Evolutionary conservation across 148 eudicot genomes (phyloP).

Genomic region (Fagopyrum tataricum): DNA sequence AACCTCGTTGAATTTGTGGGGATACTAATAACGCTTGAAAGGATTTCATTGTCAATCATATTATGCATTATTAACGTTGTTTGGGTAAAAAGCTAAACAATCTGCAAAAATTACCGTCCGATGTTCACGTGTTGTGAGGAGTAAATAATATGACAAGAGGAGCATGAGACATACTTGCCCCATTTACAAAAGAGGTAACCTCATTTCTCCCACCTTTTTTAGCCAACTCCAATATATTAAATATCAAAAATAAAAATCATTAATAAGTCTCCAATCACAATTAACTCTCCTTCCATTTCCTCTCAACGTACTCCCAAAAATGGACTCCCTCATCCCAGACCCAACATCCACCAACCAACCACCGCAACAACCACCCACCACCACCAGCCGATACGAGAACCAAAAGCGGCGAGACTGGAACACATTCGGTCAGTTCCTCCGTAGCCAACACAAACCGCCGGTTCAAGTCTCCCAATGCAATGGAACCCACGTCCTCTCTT

Average conservation of each 20-base stretch:
- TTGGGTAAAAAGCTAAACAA: too few species aligned
- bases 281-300: background rate
- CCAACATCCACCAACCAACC: constrained; percentile 10
- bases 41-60: too few species aligned
- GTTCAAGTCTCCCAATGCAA: constrained; percentile 48
- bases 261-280: background rate
- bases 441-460: constrained; percentile 51
- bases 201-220: background rate
- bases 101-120: background rate
- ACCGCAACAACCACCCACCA: background rate
- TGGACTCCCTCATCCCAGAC: background rate
- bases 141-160: background rate
- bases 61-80: too few species aligned
- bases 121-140: background rate
- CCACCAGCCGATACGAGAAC: constrained; percentile 55
- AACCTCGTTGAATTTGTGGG: too few species aligned
- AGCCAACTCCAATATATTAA: background rate
- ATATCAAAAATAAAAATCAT: too few species aligned
- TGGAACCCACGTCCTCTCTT: constrained; percentile 47
- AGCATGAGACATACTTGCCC: background rate
- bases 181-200: constrained; percentile 1
- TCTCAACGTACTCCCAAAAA: background rate
- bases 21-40: too few species aligned
- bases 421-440: constrained; percentile 68
- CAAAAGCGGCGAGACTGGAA: constrained; percentile 77